phyloP scores from a whole-genome alignment of 2,329 filamentous ascomycete genomes.

The Claviceps fusiformis region DNA sequence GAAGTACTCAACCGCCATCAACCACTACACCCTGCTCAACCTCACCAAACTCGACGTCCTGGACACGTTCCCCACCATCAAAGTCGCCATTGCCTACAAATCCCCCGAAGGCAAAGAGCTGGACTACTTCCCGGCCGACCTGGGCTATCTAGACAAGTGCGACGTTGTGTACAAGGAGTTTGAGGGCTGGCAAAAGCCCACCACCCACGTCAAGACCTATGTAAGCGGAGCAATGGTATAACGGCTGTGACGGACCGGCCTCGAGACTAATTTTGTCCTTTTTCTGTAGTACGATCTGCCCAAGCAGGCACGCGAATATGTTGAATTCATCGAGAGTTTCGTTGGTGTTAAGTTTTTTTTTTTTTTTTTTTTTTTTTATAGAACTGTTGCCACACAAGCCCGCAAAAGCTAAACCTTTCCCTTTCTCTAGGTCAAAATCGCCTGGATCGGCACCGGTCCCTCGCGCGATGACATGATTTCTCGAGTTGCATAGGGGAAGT shows the following conservation, averaged over 20 bases:
- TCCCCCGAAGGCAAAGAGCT: conserved; percentile 6
- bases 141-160: conserved; percentile 40
- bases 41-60: conserved; percentile 19
- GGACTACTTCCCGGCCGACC: conserved; percentile 49
- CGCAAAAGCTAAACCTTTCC: conserved; percentile 1
- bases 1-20: conserved; percentile 48
- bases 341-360: not conserved
- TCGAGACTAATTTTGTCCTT: not conserved
- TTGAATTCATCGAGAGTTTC: conserved; percentile 39
- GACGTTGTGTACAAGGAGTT: conserved; percentile 57
- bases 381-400: conserved; percentile 23
- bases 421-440: conserved; percentile 19
- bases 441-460: conserved; percentile 53
- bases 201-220: conserved; percentile 44
- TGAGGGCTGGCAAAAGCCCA: conserved; percentile 55
- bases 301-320: conserved; percentile 48
- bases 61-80: conserved; percentile 5
- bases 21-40: conserved; percentile 52
- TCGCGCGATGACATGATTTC: conserved; percentile 50
- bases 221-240: not conserved
- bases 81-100: not conserved
- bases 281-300: conserved; percentile 39
- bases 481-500: conserved; percentile 8
- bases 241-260: not conserved
- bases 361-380: not conserved